Conservation (phyloP, 441 rosid genomes). For the Viola pubescens region DNA sequence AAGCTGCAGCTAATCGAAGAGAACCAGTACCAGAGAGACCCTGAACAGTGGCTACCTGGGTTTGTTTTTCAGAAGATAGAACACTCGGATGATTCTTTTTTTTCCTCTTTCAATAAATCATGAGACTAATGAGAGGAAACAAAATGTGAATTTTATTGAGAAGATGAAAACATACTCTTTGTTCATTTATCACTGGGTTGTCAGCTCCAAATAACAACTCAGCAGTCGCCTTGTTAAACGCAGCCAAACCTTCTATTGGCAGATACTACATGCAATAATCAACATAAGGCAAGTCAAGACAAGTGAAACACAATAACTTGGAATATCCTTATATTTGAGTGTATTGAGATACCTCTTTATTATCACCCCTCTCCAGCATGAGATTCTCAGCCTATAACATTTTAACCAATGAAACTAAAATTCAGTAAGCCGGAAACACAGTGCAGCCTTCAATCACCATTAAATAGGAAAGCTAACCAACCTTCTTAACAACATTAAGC, state of each 20-base stretch:
- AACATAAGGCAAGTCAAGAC: constrained; percentile 10
- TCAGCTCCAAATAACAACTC: constrained; percentile 82
- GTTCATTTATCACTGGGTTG: constrained; percentile 59
- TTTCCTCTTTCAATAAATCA: background rate
- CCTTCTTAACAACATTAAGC: constrained; percentile 94
- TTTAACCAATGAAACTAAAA: background rate
- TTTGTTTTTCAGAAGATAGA: constrained; percentile 5
- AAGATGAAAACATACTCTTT: constrained; percentile 43
- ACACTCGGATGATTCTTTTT: background rate
- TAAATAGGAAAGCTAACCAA: constrained; percentile 32
- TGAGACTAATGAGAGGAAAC: background rate
- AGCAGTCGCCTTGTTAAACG: constrained; percentile 86
- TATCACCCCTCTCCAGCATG: constrained; percentile 84
- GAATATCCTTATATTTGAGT: constrained; percentile 9
- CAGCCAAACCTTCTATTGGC: constrained; percentile 91
- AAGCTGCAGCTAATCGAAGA: constrained; percentile 84
- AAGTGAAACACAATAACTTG: background rate
- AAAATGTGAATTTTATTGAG: background rate
- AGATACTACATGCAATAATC: constrained; percentile 58
- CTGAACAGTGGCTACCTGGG: constrained; percentile 91
- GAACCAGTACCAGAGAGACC: constrained; percentile 99
- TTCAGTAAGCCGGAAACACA: too few relatives aligned
- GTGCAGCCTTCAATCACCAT: too few relatives aligned
- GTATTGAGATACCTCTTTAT: constrained; percentile 67
- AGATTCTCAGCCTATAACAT: constrained; percentile 70